Evolutionary conservation across 2,329 filamentous ascomycete genomes (phyloP).

Genomic region (Colletotrichum tabaci): DNA sequence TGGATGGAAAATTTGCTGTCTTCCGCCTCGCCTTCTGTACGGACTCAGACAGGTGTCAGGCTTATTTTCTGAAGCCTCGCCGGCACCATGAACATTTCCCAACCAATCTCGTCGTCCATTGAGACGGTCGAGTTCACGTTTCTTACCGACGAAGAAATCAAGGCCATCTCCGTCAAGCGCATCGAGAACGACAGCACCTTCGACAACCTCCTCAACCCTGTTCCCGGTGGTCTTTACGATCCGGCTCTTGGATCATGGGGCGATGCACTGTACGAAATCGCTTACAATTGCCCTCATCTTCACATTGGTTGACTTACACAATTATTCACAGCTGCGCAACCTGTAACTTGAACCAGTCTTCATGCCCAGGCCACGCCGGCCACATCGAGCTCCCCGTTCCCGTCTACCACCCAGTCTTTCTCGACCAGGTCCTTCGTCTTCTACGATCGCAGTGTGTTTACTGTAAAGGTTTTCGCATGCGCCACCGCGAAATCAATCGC

Average conservation of each 20-base stretch:
- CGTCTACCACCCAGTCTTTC: constrained; percentile 96
- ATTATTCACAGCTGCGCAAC: constrained; percentile 81
- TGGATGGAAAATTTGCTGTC: constrained; percentile 37
- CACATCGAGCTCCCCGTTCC: constrained; percentile 95
- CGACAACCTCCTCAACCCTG: constrained; percentile 89
- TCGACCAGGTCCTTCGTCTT: constrained; percentile 90
- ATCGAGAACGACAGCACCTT: constrained; percentile 97
- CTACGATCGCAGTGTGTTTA: constrained; percentile 91
- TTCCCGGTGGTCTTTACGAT: constrained; percentile 93
- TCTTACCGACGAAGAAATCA: constrained; percentile 86
- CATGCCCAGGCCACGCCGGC: constrained; percentile 92
- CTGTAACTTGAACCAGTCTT: constrained; percentile 85
- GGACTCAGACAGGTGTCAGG: constrained; percentile 29
- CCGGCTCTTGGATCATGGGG: constrained; percentile 91
- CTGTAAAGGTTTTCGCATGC: constrained; percentile 88
- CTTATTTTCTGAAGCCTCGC: constrained; percentile 27
- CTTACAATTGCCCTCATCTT: constrained; percentile 1
- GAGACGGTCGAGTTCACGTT: constrained; percentile 92
- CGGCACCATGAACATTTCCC: constrained; percentile 77
- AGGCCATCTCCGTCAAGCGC: constrained; percentile 90
- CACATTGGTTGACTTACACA: constrained; percentile 39
- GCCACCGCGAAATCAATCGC: constrained; percentile 81
- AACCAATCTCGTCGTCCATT: constrained; percentile 87
- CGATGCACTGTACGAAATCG: constrained; percentile 78
- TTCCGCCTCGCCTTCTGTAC: constrained; percentile 27